Conservation (phyloP, 305 asterid genomes). For the Fraxinus sp. region DNA sequence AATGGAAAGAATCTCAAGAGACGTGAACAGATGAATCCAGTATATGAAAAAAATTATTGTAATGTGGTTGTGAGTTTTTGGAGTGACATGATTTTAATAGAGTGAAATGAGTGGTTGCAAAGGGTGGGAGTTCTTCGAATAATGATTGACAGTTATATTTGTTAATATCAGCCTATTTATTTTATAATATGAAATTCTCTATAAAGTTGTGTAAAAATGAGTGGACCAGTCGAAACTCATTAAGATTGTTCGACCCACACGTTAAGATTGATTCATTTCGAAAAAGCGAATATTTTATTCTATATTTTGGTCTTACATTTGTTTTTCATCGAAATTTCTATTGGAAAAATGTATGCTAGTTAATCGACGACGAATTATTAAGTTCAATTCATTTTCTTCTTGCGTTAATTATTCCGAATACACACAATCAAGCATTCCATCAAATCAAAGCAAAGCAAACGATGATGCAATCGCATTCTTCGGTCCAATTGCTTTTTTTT, state of each 20-base stretch:
- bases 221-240: neutral
- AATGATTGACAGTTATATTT: neutral
- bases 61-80: neutral
- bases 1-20: slow-evolving; percentile 6
- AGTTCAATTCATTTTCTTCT: neutral
- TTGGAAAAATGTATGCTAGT: neutral
- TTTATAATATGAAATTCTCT: neutral
- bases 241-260: neutral
- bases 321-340: neutral
- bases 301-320: no score
- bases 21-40: neutral
- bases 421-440: neutral
- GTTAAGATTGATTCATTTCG: neutral
- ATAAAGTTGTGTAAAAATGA: neutral
- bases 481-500: neutral
- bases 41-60: neutral
- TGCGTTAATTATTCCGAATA: neutral
- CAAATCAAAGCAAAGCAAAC: neutral
- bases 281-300: neutral
- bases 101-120: slow-evolving; percentile 30
- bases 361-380: neutral
- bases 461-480: neutral
- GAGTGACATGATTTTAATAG: slow-evolving; percentile 25
- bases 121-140: neutral
- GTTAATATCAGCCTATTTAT: neutral